A percentile compares a stretch with the other conserved stretches of the same genome.
Evolutionary conservation across 2,329 filamentous ascomycete species (phyloP).

Genomic region (Podosphaera aphanis): DNA sequence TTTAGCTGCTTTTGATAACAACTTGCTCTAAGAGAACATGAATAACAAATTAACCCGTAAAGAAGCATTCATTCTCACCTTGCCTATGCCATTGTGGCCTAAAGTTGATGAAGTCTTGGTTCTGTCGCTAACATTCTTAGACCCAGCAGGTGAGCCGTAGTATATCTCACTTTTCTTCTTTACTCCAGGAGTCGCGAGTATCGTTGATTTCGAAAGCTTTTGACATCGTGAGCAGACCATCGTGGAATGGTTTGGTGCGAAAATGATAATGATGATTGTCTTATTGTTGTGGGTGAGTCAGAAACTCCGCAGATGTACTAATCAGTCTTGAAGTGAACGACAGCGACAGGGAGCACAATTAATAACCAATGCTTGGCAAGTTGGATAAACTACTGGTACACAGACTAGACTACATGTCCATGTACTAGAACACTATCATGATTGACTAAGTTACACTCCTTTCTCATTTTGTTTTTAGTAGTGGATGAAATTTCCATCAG

Average conservation of each 20-base stretch:
- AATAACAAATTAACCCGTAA: not conserved
- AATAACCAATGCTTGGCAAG: not conserved
- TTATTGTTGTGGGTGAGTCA: not conserved
- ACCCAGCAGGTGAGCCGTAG: slow-evolving; percentile 28
- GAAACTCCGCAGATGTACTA: too few relatives aligned
- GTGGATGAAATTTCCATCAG: not conserved
- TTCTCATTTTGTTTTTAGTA: not conserved
- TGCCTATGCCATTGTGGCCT: slow-evolving; percentile 33
- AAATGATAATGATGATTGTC: slow-evolving; percentile 5
- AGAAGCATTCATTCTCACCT: slow-evolving; percentile 20
- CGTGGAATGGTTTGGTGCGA: slow-evolving; percentile 5
- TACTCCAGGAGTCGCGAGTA: slow-evolving; percentile 37
- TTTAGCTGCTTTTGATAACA: slow-evolving; percentile 38
- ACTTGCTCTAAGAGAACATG: slow-evolving; percentile 28
- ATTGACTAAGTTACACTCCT: not conserved
- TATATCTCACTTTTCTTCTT: slow-evolving; percentile 47
- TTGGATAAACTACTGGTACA: not conserved
- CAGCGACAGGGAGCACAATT: not conserved
- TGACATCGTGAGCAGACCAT: slow-evolving; percentile 45
- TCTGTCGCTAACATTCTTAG: slow-evolving; percentile 18
- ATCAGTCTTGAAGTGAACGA: not conserved
- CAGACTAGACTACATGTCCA: too few relatives aligned
- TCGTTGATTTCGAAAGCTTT: slow-evolving; percentile 33
- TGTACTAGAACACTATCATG: not conserved
- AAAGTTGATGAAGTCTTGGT: slow-evolving; percentile 28